Percentiles rank a stretch among this genome's conserved stretches.
These are phyloP conservation scores for Plasmodium blacklocki DNA, from an alignment of 169 alveolate genomes.

Conservation along the genomic window DNA sequence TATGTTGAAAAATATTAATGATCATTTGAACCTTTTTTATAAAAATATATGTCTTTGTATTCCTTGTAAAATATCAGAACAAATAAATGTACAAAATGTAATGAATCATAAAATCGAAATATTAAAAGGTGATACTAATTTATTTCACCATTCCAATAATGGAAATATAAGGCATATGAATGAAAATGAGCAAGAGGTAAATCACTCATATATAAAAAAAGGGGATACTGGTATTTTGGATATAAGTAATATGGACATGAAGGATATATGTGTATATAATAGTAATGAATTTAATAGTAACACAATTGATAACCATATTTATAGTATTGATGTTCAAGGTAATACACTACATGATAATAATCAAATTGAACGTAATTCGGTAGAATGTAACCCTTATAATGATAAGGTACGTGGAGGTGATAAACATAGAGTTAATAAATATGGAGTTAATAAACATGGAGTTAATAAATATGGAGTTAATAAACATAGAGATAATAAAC, in stretches of 20 bases:
- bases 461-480: no score
- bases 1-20: constrained; percentile 26
- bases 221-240: not conserved
- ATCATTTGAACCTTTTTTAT: constrained; percentile 30
- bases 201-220: not conserved
- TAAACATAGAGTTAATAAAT: no score
- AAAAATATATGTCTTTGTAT: constrained; percentile 40
- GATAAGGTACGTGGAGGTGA: no score
- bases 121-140: constrained; percentile 1
- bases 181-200: no score
- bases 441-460: no score
- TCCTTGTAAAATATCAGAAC: constrained; percentile 11
- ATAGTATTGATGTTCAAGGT: no score
- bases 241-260: not conserved
- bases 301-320: not conserved
- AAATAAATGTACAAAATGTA: constrained; percentile 12
- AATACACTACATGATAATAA: no score
- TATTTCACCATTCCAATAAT: not conserved
- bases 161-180: no score
- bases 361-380: no score
- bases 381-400: no score
- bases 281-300: not conserved
- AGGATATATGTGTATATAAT: not conserved
- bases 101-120: constrained; percentile 31
- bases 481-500: no score